phyloP scores from a whole-genome alignment of 345 rosid species.

The Tarenaya hassleriana region DNA sequence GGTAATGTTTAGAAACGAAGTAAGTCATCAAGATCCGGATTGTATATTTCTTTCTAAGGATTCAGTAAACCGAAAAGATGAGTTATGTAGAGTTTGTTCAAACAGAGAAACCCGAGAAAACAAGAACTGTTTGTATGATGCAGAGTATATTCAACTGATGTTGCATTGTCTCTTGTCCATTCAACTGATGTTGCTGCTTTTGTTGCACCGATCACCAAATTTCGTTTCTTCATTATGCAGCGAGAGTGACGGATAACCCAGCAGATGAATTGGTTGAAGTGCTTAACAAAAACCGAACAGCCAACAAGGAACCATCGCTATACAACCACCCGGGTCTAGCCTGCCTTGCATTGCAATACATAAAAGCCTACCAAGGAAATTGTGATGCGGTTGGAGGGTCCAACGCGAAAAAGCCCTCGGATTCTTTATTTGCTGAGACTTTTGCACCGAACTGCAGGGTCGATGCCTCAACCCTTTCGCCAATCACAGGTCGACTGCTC shows the following conservation, averaged over 20 bases:
- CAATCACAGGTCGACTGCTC: slow-evolving; percentile 59
- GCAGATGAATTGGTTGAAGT: slow-evolving; percentile 54
- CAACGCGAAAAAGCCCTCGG: slow-evolving; percentile 59
- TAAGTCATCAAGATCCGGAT: too few relatives aligned
- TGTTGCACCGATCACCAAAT: too few relatives aligned
- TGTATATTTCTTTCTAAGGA: too few relatives aligned
- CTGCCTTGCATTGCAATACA: slow-evolving; percentile 69
- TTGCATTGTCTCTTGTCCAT: too few relatives aligned
- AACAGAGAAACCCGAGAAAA: too few relatives aligned
- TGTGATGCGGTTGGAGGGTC: slow-evolving; percentile 54
- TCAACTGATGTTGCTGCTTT: too few relatives aligned
- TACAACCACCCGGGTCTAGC: slow-evolving; percentile 53
- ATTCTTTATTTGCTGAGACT: slow-evolving; percentile 42
- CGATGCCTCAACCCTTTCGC: slow-evolving; percentile 39
- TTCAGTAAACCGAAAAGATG: too few relatives aligned
- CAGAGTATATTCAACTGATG: too few relatives aligned
- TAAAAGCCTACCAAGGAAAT: slow-evolving; percentile 61
- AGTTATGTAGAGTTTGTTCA: too few relatives aligned
- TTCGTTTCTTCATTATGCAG: background rate
- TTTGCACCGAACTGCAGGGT: slow-evolving; percentile 71
- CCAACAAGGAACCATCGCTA: slow-evolving; percentile 43
- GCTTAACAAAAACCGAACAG: slow-evolving; percentile 49
- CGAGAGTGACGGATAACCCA: slow-evolving; percentile 53
- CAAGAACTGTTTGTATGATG: too few relatives aligned
- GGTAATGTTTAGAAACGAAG: too few relatives aligned